These are phyloP conservation scores for Lactifluus volemus DNA, from an alignment of 768 basidiomycete species.

Conservation along the genomic window DNA sequence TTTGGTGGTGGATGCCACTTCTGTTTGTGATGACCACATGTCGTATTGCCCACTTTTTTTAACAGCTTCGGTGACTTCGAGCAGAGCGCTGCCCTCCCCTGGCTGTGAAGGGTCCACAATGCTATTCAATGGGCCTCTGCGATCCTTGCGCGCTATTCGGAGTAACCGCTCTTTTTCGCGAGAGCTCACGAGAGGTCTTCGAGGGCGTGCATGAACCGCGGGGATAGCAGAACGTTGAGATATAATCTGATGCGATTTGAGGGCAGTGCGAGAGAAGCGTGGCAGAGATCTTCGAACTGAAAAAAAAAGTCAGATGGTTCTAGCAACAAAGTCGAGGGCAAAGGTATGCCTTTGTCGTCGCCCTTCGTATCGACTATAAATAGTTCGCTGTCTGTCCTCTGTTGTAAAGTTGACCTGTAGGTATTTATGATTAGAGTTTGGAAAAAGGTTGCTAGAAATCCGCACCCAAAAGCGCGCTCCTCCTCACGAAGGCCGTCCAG, in stretches of 20 bases:
- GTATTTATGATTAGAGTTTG: not conserved
- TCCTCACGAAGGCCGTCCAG: slow-evolving; percentile 73
- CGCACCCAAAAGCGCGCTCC: slow-evolving; percentile 73
- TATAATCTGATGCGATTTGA: slow-evolving; percentile 73
- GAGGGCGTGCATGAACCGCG: slow-evolving; percentile 59
- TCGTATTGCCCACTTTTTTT: slow-evolving; percentile 60
- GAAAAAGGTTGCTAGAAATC: not conserved
- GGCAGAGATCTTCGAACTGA: slow-evolving; percentile 54
- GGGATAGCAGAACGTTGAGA: slow-evolving; percentile 83
- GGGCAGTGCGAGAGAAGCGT: slow-evolving; percentile 41
- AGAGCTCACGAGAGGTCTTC: slow-evolving; percentile 32
- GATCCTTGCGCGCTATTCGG: slow-evolving; percentile 63
- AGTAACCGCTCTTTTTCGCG: slow-evolving; percentile 71
- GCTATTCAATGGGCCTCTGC: slow-evolving; percentile 66
- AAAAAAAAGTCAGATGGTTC: not conserved
- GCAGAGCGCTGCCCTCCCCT: slow-evolving; percentile 52
- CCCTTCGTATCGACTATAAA: slow-evolving; percentile 78
- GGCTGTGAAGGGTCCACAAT: slow-evolving; percentile 60
- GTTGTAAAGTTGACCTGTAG: slow-evolving; percentile 52
- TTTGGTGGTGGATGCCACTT: slow-evolving; percentile 29
- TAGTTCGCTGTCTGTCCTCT: slow-evolving; percentile 61
- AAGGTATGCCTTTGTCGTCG: slow-evolving; percentile 52
- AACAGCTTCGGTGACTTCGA: slow-evolving; percentile 61
- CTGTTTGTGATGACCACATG: slow-evolving; percentile 44
- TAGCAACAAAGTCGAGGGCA: slow-evolving; percentile 17